Evolutionary conservation across 139 green algal species (phyloP).

Genomic region (Pycnococcus provasolii): DNA sequence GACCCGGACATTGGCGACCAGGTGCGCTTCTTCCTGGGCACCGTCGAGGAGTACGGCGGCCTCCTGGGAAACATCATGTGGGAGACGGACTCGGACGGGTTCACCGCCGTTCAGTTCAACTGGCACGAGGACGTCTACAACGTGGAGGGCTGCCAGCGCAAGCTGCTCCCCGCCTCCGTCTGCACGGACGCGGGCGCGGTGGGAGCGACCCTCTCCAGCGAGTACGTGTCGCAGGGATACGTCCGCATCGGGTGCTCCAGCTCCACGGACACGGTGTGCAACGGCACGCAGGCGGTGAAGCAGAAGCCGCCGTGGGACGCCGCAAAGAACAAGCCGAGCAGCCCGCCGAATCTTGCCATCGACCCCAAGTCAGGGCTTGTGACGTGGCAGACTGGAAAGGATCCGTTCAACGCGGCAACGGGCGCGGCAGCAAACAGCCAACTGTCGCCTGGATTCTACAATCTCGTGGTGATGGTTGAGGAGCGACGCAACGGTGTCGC

Average conservation of each 20-base stretch:
- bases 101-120: conserved; percentile 2
- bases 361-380: conserved; percentile 20
- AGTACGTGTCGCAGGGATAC: background rate
- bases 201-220: background rate
- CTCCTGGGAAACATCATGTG: conserved; percentile 5
- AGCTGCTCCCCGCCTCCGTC: background rate
- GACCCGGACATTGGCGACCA: conserved; percentile 21
- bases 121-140: background rate
- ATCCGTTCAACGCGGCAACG: background rate
- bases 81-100: background rate
- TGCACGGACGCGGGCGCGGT: background rate
- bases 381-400: conserved; percentile 23
- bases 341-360: conserved; percentile 18
- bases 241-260: background rate
- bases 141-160: background rate
- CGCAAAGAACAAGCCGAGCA: conserved; percentile 10
- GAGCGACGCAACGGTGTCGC: background rate
- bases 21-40: conserved; percentile 17
- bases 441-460: conserved; percentile 21
- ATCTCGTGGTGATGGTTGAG: conserved; percentile 21
- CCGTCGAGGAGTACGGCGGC: conserved; percentile 6
- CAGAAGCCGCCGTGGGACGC: conserved; percentile 15
- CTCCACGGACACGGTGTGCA: background rate
- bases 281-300: background rate
- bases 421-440: background rate